Evolutionary conservation across 768 basidiomycete genomes (phyloP).

Genomic region (Tulasnella calospora): DNA sequence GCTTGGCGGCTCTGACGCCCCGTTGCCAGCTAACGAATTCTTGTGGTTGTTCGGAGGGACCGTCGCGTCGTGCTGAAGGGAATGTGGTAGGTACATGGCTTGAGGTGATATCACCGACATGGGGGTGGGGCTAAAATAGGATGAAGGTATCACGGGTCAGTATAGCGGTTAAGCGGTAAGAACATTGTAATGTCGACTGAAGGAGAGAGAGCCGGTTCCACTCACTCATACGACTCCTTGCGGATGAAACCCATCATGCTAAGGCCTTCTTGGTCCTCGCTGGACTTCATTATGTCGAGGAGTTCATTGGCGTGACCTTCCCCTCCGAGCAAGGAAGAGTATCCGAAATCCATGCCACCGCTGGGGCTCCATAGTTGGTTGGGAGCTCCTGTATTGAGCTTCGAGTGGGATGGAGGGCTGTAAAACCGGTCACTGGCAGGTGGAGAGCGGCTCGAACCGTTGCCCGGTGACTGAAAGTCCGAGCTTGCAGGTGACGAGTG

Average conservation of each 20-base stretch:
- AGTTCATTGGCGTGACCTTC: neutral
- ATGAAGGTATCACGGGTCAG: neutral
- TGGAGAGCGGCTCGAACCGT: neutral
- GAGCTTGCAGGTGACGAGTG: slow-evolving; percentile 17
- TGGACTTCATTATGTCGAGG: slow-evolving; percentile 2
- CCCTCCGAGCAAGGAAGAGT: neutral
- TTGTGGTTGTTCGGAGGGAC: neutral
- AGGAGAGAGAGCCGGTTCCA: neutral
- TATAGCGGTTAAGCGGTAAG: neutral
- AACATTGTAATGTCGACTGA: slow-evolving; percentile 7
- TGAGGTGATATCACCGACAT: slow-evolving; percentile 8
- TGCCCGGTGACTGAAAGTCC: slow-evolving; percentile 18
- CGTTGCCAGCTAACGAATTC: neutral
- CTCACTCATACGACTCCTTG: slow-evolving; percentile 24
- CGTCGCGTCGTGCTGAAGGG: neutral
- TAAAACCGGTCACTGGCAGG: neutral
- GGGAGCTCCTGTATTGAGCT: neutral
- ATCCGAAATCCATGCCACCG: slow-evolving; percentile 7
- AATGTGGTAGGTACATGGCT: neutral
- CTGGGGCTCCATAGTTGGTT: neutral
- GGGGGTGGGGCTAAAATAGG: slow-evolving; percentile 18
- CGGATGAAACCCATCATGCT: slow-evolving; percentile 15
- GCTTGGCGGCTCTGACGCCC: neutral
- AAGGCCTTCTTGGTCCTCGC: slow-evolving; percentile 15
- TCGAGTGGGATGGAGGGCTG: slow-evolving; percentile 6